Evolutionary conservation across 1,284 basidiomycete species (phyloP).

Genomic region (Melampsora medusae): DNA sequence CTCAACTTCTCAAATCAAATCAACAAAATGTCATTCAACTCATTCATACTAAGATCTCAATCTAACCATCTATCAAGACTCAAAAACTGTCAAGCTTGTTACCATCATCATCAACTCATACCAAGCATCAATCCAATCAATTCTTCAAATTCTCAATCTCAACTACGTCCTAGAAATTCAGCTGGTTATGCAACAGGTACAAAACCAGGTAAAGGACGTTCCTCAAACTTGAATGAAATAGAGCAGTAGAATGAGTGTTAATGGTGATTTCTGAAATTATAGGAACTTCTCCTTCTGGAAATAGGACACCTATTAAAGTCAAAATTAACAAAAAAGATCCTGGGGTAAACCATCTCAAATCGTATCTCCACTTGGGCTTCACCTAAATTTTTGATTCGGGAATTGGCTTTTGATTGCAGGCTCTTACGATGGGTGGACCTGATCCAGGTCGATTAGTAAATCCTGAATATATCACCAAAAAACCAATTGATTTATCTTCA

Average conservation of each 20-base stretch:
- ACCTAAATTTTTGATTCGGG: too few relatives aligned
- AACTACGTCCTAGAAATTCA: background rate
- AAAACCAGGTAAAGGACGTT: background rate
- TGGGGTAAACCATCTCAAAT: background rate
- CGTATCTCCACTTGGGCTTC: background rate
- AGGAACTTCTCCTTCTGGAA: slow-evolving; percentile 2
- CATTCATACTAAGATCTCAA: too few relatives aligned
- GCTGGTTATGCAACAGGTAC: slow-evolving; percentile 7
- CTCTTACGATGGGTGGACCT: background rate
- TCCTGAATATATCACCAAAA: slow-evolving; percentile 14
- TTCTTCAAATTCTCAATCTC: background rate
- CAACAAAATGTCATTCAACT: background rate
- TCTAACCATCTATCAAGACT: too few relatives aligned
- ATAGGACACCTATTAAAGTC: slow-evolving; percentile 30
- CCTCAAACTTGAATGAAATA: too few relatives aligned
- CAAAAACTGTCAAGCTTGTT: background rate
- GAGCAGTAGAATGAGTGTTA: background rate
- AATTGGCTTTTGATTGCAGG: background rate
- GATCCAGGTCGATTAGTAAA: slow-evolving; percentile 36
- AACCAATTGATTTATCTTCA: slow-evolving; percentile 19
- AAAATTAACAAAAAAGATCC: slow-evolving; percentile 38
- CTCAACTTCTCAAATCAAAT: background rate
- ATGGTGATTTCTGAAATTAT: background rate
- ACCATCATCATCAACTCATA: background rate
- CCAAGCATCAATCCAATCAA: background rate